A percentile compares a stretch with the other conserved stretches of the same genome.
Evolutionary conservation across 2,329 filamentous ascomycete genomes (phyloP).

Genomic region (Neonectria coccinea): DNA sequence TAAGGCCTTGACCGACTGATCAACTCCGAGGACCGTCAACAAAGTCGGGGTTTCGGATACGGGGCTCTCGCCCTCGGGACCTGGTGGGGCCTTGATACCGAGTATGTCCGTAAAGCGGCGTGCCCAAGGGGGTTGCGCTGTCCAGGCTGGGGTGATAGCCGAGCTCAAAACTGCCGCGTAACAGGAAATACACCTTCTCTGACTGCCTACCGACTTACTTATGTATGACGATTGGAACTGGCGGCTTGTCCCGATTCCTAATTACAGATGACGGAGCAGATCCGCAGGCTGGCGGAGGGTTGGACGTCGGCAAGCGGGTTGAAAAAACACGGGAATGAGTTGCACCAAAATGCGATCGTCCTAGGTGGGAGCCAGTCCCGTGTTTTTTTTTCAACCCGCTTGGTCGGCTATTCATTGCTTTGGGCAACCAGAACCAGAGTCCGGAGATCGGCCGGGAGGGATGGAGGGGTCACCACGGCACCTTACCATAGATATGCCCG

Average conservation of each 20-base stretch:
- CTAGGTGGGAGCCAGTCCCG: too few species aligned
- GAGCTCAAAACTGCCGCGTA: background rate
- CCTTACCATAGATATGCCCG: too few species aligned
- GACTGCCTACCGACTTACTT: background rate
- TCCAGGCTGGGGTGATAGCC: background rate
- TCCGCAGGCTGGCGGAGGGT: background rate
- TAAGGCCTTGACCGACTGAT: background rate
- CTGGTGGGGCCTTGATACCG: constrained; percentile 5
- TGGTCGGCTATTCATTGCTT: constrained; percentile 2
- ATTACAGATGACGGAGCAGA: background rate
- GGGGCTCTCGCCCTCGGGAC: constrained; percentile 7
- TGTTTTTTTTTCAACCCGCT: too few species aligned
- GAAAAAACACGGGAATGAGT: too few species aligned
- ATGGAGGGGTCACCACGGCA: constrained; percentile 5
- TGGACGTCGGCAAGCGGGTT: too few species aligned
- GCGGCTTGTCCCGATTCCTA: background rate
- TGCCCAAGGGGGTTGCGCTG: background rate
- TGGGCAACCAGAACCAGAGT: background rate
- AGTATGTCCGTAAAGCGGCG: background rate
- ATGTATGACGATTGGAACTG: too few species aligned
- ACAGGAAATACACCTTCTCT: background rate
- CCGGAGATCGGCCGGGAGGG: background rate
- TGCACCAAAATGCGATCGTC: too few species aligned
- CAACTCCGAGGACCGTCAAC: background rate
- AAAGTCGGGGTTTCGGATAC: constrained; percentile 7